Percentiles rank a stretch among this genome's conserved stretches.
These are phyloP conservation scores for Fagus sylvatica DNA, from an alignment of 306 rosid species.

Conservation along the genomic window DNA sequence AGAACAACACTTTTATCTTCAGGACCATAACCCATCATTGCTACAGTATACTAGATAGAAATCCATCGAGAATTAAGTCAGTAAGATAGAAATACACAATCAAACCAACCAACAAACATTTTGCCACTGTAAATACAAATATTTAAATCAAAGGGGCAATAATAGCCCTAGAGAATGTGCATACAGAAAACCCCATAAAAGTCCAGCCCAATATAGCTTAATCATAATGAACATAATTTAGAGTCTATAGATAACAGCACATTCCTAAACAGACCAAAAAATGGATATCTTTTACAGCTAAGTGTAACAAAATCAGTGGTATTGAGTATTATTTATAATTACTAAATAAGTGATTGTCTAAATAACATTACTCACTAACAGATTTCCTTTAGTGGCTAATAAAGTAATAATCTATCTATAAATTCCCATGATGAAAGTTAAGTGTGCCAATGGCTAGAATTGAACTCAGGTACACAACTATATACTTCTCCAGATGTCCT, in stretches of 20 bases:
- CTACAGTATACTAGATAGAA: constrained; percentile 55
- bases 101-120: not conserved
- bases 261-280: not conserved
- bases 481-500: not conserved
- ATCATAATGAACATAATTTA: not conserved
- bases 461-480: not conserved
- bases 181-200: not conserved
- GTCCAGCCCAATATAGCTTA: not conserved
- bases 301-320: too few relatives aligned
- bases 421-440: not conserved
- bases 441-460: not conserved
- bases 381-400: not conserved
- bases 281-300: not conserved
- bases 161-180: not conserved
- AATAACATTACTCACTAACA: not conserved
- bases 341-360: not conserved
- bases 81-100: not conserved
- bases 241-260: not conserved
- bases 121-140: not conserved
- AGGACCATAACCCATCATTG: constrained; percentile 86
- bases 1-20: constrained; percentile 79
- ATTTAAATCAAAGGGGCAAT: not conserved
- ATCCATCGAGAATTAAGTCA: constrained; percentile 19
- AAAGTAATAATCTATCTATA: not conserved
- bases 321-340: not conserved